Conservation (phyloP, 768 basidiomycete species). For the Leccinum ochraceum region DNA sequence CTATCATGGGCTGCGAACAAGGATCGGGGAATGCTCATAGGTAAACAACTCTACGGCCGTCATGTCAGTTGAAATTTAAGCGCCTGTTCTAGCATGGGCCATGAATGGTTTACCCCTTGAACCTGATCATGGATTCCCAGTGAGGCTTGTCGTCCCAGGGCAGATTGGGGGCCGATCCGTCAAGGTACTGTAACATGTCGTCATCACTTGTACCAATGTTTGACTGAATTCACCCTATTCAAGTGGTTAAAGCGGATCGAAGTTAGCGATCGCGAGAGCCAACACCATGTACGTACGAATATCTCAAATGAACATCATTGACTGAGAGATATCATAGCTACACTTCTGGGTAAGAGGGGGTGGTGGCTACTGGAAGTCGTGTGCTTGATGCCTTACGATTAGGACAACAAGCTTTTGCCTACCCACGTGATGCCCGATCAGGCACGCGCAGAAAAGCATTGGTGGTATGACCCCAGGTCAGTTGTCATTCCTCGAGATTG, state of each 20-base stretch:
- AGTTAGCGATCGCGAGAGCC: slow-evolving; percentile 48
- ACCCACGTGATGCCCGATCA: slow-evolving; percentile 50
- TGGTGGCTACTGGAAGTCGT: not conserved
- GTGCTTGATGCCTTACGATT: slow-evolving; percentile 2
- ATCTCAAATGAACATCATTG: not conserved
- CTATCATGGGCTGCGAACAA: slow-evolving; percentile 47
- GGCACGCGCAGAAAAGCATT: slow-evolving; percentile 48
- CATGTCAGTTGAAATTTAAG: not conserved
- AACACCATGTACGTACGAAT: slow-evolving; percentile 44
- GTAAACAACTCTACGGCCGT: slow-evolving; percentile 13
- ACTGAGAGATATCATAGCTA: slow-evolving; percentile 22
- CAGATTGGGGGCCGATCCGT: slow-evolving; percentile 63
- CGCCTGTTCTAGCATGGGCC: slow-evolving; percentile 39
- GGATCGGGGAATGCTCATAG: slow-evolving; percentile 52
- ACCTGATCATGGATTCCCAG: slow-evolving; percentile 65
- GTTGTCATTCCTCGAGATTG: not conserved
- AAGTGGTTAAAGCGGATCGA: slow-evolving; percentile 62
- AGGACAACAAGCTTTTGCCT: slow-evolving; percentile 66
- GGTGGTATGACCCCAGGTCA: slow-evolving; percentile 57
- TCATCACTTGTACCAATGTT: not conserved
- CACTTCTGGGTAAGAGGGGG: slow-evolving; percentile 35
- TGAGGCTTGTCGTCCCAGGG: slow-evolving; percentile 63
- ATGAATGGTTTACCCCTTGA: slow-evolving; percentile 62
- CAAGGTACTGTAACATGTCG: slow-evolving; percentile 22
- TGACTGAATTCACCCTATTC: slow-evolving; percentile 1